Evolutionary conservation across 257 asterid genomes (phyloP), one percentile per base, ranked within the genome.

Genomic region (Solanum etuberosum): DNA sequence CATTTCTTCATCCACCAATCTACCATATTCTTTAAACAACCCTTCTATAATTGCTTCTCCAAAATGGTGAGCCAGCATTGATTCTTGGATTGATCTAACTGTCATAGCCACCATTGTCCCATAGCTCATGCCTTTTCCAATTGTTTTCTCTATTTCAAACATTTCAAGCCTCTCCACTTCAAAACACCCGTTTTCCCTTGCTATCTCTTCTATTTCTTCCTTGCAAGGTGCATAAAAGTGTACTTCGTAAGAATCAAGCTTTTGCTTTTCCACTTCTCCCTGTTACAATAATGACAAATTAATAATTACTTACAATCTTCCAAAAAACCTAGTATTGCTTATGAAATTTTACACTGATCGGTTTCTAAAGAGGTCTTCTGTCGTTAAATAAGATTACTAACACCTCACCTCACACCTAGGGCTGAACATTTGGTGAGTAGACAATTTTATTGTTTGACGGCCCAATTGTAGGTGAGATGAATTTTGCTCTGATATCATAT

Each of bases 41-140:
- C 88, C 90, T 70, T 96, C 93, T 86, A 95, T 10, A 15, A 93
- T 92, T 9, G 38, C 89, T 63, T 90, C 92, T 63, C 97, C 98
- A 84, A 96, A 95, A 87, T 95, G 99, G 86, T 92, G 93, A 5
- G 91, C 86, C 29, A 95, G 35, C 95, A 93, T 91, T 25, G 98
- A 92, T 90, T 96, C 98, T 92, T 96, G 99, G 70, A 96, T 90
- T 15, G 99, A 95, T 78, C 99, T 92, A 51, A 96, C 98, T 34
- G 98, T 84, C 91, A 91, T 93, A 21, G 98, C 98, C 27, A 94
- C 97, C 42, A 91, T 92, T 83, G 83, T 85, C 73, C 99, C 98
- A 76, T 93, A 94, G 91, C 98, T 94, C 4, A 31, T 76, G 21
- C 87, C 35, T 20, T 83, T 87, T 16, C 89, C 91, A 7, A 21